Percentiles rank a stretch among this genome's conserved stretches.
Evolutionary conservation across 1,284 basidiomycete species (phyloP).

Genomic region (Sporisorium scitamineum): DNA sequence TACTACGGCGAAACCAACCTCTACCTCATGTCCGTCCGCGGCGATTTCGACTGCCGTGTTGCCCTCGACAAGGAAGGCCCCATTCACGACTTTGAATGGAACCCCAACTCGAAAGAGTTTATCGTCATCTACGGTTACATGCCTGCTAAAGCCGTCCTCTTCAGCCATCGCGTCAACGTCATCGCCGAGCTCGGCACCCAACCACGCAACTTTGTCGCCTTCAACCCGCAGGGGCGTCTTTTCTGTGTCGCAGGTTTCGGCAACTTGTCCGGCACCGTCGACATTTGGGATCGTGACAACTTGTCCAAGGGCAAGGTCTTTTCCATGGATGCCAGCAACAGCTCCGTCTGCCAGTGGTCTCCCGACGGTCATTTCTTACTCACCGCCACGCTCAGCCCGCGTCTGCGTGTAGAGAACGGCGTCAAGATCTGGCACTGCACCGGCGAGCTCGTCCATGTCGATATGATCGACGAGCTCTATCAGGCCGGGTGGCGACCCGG

Average conservation of each 20-base stretch:
- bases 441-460: slow-evolving; percentile 84
- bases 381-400: slow-evolving; percentile 91
- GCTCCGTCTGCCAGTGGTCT: slow-evolving; percentile 93
- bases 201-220: slow-evolving; percentile 90
- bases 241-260: slow-evolving; percentile 93
- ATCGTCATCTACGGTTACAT: slow-evolving; percentile 96
- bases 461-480: slow-evolving; percentile 85
- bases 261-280: slow-evolving; percentile 92
- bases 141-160: slow-evolving; percentile 92
- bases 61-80: slow-evolving; percentile 96
- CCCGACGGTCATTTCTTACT: slow-evolving; percentile 92
- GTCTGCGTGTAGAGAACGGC: slow-evolving; percentile 95
- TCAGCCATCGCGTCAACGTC: slow-evolving; percentile 88
- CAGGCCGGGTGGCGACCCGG: slow-evolving; percentile 86
- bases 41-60: slow-evolving; percentile 92
- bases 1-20: slow-evolving; percentile 98
- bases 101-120: slow-evolving; percentile 92
- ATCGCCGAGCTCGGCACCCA: slow-evolving; percentile 90
- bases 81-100: slow-evolving; percentile 96
- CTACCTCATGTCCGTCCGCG: slow-evolving; percentile 92
- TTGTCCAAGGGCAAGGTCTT: slow-evolving; percentile 79
- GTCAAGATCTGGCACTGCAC: slow-evolving; percentile 95
- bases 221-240: slow-evolving; percentile 93
- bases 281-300: slow-evolving; percentile 88
- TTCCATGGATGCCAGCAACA: slow-evolving; percentile 92